Base-by-base conservation (phyloP, 2,329 filamentous ascomycete genomes). In the Trematosphaeria pertusa region DNA sequence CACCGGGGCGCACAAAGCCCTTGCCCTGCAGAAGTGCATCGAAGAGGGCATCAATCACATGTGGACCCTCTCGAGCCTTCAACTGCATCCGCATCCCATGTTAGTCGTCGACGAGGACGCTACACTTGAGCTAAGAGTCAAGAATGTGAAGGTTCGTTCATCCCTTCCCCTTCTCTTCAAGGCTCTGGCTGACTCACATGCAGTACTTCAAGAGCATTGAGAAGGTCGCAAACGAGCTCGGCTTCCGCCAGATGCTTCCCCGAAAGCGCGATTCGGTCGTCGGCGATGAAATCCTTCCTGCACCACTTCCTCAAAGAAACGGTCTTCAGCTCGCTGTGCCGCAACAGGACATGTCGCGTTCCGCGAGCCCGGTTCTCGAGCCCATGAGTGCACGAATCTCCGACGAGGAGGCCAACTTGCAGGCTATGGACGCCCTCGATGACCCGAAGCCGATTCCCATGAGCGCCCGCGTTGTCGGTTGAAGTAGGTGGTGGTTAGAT, bases 11-110 rank as follows among this genome's bases (percentile, higher is more conserved):
- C 88, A 90, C 77, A 95, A 95, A 73, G 84, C 89, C 1, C 76
- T 88, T 24, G 90, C 90, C 20, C 75, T 95, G 53, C 87, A 92
- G 70, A 87, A 85, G 61, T 91, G 88, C 59, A 83, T 95, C 54
- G 90, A 95, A 71, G 86, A 87, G 46, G 87, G 87, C 21, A 83
- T 95, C 51, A 93, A 91, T 70, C 90, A 94, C 74, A 93, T 93
- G 88, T 95, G 90, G 89, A 93, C 90, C 1, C 80, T 94, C 5
- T 93, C 89, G 7, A 85, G 84, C 43, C 78, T 95, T 32, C 90
- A 95, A 69, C 76, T 93, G 53, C 90, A 94, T 70, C 87, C 85
- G 3, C 87, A 92, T 62, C 86, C 89, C 42, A 85, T 94, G 79
- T 85, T 94, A 56, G 88, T 93, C 8, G 88, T 88, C 35, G 90